Percentiles rank a stretch among this genome's conserved stretches.
Evolutionary conservation across 768 basidiomycete genomes (phyloP).

Genomic region (Lenzites betulinus): DNA sequence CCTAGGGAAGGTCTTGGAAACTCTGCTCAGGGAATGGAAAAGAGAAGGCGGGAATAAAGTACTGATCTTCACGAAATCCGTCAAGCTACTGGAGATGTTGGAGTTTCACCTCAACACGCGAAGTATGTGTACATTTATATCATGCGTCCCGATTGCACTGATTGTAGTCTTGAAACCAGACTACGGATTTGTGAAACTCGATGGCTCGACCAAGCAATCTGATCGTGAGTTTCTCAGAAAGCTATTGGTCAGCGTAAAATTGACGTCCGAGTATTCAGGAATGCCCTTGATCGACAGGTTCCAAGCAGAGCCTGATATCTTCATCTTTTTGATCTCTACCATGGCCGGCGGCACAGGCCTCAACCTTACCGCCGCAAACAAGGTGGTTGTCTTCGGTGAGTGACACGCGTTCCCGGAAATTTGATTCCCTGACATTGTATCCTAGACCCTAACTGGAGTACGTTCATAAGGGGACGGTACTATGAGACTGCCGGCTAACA

Average conservation of each 20-base stretch:
- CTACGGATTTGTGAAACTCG: conserved; percentile 71
- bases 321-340: conserved; percentile 87
- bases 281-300: conserved; percentile 88
- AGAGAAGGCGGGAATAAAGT: conserved; percentile 78
- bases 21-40: conserved; percentile 66
- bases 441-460: conserved; percentile 95
- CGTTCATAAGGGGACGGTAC: conserved; percentile 31
- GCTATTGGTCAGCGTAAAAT: background rate
- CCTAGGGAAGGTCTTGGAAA: conserved; percentile 55
- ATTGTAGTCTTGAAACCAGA: conserved; percentile 21
- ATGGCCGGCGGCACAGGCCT: conserved; percentile 90
- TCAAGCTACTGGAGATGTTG: conserved; percentile 86
- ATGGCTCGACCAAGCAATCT: conserved; percentile 67
- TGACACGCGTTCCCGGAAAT: background rate
- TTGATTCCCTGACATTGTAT: no score
- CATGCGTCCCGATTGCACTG: background rate
- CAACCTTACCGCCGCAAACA: conserved; percentile 91
- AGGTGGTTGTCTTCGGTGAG: conserved; percentile 88
- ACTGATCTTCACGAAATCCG: conserved; percentile 90
- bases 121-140: conserved; percentile 40
- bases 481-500: background rate
- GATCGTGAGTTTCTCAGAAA: background rate
- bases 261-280: conserved; percentile 43
- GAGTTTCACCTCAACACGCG: conserved; percentile 67
- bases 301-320: conserved; percentile 70